Conservation (phyloP, 2,329 filamentous ascomycete genomes). For the Myrmaecium sp. region DNA sequence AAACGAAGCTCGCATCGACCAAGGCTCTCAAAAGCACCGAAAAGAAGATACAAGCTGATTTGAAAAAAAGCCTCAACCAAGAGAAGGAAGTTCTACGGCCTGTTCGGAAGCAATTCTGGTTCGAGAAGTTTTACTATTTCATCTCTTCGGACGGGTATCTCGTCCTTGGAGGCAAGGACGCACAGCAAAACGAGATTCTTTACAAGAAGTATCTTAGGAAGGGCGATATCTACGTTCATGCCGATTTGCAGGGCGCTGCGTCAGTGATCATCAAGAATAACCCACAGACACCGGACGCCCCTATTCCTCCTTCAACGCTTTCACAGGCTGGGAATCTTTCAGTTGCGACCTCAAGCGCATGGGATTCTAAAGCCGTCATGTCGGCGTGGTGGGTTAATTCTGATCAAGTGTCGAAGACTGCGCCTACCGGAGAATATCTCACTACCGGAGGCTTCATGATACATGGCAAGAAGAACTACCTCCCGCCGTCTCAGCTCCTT, state of each 20-base stretch:
- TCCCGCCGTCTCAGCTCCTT: slow-evolving; percentile 73
- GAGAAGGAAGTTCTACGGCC: slow-evolving; percentile 78
- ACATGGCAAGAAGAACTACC: slow-evolving; percentile 73
- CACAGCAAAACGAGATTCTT: slow-evolving; percentile 79
- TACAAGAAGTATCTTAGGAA: slow-evolving; percentile 74
- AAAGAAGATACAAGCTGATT: slow-evolving; percentile 68
- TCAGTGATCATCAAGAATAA: slow-evolving; percentile 87
- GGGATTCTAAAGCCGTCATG: slow-evolving; percentile 95
- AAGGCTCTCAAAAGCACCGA: slow-evolving; percentile 80
- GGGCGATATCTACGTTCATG: slow-evolving; percentile 83
- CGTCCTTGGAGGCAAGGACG: slow-evolving; percentile 75
- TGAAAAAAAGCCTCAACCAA: slow-evolving; percentile 77
- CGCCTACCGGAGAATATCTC: slow-evolving; percentile 63
- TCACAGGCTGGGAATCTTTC: slow-evolving; percentile 76
- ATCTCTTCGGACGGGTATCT: slow-evolving; percentile 91
- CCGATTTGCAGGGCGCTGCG: slow-evolving; percentile 69
- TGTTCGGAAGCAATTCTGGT: slow-evolving; percentile 77
- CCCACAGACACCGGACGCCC: slow-evolving; percentile 56
- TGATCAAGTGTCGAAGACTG: slow-evolving; percentile 78
- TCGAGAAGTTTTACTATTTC: slow-evolving; percentile 94
- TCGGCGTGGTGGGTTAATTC: slow-evolving; percentile 89
- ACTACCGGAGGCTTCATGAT: slow-evolving; percentile 64
- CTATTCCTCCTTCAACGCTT: slow-evolving; percentile 79
- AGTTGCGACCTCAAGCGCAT: slow-evolving; percentile 74
- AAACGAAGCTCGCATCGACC: slow-evolving; percentile 64